Base-by-base conservation (phyloP, 2,329 filamentous ascomycete species). In the Xylaria sp. region DNA sequence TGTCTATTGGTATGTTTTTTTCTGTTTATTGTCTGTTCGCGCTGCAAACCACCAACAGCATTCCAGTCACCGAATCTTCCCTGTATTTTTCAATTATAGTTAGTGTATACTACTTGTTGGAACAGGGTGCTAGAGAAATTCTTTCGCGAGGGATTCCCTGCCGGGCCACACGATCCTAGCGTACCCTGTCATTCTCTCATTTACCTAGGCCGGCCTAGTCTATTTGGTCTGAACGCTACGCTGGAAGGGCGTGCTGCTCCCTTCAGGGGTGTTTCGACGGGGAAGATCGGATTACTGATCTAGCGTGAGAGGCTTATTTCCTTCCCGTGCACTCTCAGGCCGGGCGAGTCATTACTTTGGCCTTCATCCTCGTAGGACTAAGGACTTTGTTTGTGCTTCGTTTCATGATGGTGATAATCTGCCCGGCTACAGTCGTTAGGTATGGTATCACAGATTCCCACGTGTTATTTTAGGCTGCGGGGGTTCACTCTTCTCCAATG, bases 181-280 rank as follows among this genome's bases (percentile, higher is more conserved):
- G 23, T n/a, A 25, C 56, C 39, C 18, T 54, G 51, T 33, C 28
- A n/a, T 13, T 28, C 15, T 20, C 28, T 31, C 8, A 18, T 13
- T 6, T 10, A 48, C 8, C 20, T 49, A 49, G 46, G 9, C 15
- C 7, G 18, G 41, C 18, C 6, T 18, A 46, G 15, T 46, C 15
- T 46, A 46, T 7, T 18, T 18, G 41, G 41, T 18, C 18, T 18
- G 8, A 6, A 18, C 28, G 3, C 41, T 41, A n/a, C 41, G 18
- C 18, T 56, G 8, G 23, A 46, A 58, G 56, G 55, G 39, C 56
- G 39, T 46, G 55, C 36, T 58, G 39, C 39, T 43, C 39, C 39
- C 15, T 58, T 58, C 56, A 58, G 56, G 56, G 56, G 56, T 58
- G 39, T 46, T 58, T 58, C 39, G 56, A 28, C 52, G 33, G 41